Conservation (phyloP, 2,329 filamentous ascomycete species). For the Fusarium beomiforme region DNA sequence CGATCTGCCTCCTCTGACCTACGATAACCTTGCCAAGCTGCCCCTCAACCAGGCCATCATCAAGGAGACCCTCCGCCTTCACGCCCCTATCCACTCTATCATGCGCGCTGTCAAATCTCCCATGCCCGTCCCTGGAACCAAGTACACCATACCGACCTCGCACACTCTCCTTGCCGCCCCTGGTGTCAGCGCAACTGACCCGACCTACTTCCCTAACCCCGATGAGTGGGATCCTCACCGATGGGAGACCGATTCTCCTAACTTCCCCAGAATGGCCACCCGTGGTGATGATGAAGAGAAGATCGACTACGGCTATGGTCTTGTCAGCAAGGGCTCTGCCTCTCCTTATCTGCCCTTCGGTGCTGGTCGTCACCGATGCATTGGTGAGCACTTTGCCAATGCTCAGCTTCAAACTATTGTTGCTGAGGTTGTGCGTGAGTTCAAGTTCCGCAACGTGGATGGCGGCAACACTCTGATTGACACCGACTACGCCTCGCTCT, state of each 20-base stretch:
- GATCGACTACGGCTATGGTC: slow-evolving; percentile 92
- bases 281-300: slow-evolving; percentile 74
- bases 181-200: slow-evolving; percentile 78
- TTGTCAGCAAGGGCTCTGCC: slow-evolving; percentile 88
- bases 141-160: slow-evolving; percentile 81
- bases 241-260: slow-evolving; percentile 76
- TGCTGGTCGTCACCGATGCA: slow-evolving; percentile 91
- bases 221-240: slow-evolving; percentile 89
- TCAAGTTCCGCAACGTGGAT: slow-evolving; percentile 82
- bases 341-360: slow-evolving; percentile 96
- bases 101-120: slow-evolving; percentile 91
- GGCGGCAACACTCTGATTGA: slow-evolving; percentile 75
- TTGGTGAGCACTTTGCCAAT: slow-evolving; percentile 96
- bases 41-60: slow-evolving; percentile 85
- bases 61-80: slow-evolving; percentile 90
- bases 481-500: slow-evolving; percentile 76
- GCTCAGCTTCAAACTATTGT: slow-evolving; percentile 89
- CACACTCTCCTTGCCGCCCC: slow-evolving; percentile 88
- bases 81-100: slow-evolving; percentile 95
- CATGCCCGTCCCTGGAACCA: slow-evolving; percentile 83
- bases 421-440: slow-evolving; percentile 77
- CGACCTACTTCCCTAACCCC: slow-evolving; percentile 83
- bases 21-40: slow-evolving; percentile 81
- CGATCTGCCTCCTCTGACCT: slow-evolving; percentile 78
- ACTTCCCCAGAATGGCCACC: slow-evolving; percentile 57